phyloP scores from a whole-genome alignment of 768 basidiomycete species.

The Baorangia bicolor region DNA sequence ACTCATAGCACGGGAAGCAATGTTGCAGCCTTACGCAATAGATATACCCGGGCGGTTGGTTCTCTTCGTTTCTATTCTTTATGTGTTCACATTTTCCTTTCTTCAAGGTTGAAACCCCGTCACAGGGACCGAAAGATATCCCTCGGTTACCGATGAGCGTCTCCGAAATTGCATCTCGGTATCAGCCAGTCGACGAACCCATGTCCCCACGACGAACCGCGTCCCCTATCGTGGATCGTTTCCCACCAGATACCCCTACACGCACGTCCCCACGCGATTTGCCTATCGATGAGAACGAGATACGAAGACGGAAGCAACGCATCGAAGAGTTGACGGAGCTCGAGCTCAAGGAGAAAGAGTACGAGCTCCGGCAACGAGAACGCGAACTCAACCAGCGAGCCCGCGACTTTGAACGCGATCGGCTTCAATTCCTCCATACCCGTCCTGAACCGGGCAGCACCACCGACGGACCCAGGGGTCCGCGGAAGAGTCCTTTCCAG shows the following conservation, averaged over 20 bases:
- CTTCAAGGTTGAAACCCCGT: slow-evolving; percentile 47
- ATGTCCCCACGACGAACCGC: slow-evolving; percentile 40
- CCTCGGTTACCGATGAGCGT: slow-evolving; percentile 66
- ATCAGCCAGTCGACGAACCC: slow-evolving; percentile 46
- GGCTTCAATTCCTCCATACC: slow-evolving; percentile 39
- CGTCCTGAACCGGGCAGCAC: slow-evolving; percentile 28
- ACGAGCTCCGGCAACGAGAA: slow-evolving; percentile 51
- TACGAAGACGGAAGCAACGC: slow-evolving; percentile 38
- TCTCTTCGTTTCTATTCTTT: background rate
- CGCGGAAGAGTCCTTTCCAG: slow-evolving; percentile 21
- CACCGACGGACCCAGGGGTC: slow-evolving; percentile 31
- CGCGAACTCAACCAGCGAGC: slow-evolving; percentile 52
- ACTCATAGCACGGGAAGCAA: slow-evolving; percentile 53
- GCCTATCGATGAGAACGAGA: slow-evolving; percentile 22
- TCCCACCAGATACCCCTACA: slow-evolving; percentile 25
- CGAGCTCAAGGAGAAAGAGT: slow-evolving; percentile 56
- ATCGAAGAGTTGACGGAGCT: slow-evolving; percentile 51
- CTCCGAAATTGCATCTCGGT: slow-evolving; percentile 60
- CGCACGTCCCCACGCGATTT: slow-evolving; percentile 19
- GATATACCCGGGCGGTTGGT: slow-evolving; percentile 58
- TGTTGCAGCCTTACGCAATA: slow-evolving; percentile 68
- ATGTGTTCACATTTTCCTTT: slow-evolving; percentile 4
- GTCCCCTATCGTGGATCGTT: slow-evolving; percentile 35
- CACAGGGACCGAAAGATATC: slow-evolving; percentile 58
- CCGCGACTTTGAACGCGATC: slow-evolving; percentile 59